Base-by-base conservation (phyloP, 1,284 basidiomycete genomes). In the Tilletia horrida region DNA sequence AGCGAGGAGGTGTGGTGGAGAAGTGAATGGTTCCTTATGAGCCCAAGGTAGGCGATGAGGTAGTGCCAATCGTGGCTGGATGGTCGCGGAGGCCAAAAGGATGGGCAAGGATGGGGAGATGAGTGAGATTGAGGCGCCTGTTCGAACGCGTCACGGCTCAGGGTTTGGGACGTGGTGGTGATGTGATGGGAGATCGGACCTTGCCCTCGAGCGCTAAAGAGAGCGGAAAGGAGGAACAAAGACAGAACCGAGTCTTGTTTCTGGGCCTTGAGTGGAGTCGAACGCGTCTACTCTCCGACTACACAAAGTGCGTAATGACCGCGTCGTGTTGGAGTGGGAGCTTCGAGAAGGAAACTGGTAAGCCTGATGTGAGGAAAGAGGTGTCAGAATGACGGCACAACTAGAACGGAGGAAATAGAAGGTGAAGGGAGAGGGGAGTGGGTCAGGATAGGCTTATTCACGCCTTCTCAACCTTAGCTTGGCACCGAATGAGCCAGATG, bases 51-150 rank as follows among this genome's bases (percentile, higher is more conserved):
- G 35, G 35, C 35, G 11, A 40, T 40, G 35, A 40, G 35, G 35
- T 40, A 40, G 35, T 40, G 35, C 6, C 6, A 40, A 40, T 40
- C 35, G 35, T 40, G 35, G 35, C 35, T n/a, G 68, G 67, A 3
- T 66, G 67, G 62, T 63, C 65, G 3, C 65, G 68, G 23, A 69
- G 67, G 48, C 65, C 68, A 6, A 66, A n/a, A n/a, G n/a, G n/a
- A n/a, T n/a, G n/a, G n/a, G n/a, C n/a, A n/a, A n/a, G n/a, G n/a
- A n/a, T n/a, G 68, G 13, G 67, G 65, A 42, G 66, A 66, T 7
- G 68, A 67, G 25, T 45, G 61, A n/a, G 68, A 69, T 57, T 57
- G 42, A 62, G 68, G 13, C 66, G 66, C 3, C 31, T 67, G 3
- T 52, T 63, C 21, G 4, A 59, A 18, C 18, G 23, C 16, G 25